Percentiles rank a stretch among this genome's conserved stretches.
Conservation (phyloP, 2,329 filamentous ascomycete genomes). For the Tympanopsis confertula region DNA sequence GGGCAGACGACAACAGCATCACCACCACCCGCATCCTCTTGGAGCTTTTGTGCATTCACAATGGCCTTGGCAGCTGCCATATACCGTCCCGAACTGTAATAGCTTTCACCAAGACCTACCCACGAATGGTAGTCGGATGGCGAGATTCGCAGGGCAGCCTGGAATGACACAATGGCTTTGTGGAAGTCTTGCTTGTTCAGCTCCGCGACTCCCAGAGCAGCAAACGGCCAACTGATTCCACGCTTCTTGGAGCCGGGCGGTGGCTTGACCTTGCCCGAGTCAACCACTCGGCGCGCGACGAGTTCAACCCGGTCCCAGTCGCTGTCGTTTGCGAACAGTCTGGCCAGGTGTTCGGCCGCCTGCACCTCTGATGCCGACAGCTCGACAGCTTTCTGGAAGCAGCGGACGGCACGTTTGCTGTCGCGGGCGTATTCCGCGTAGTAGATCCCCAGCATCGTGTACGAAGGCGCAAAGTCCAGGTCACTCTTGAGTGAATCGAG, state of each 20-base stretch:
- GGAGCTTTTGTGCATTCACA: constrained; percentile 68
- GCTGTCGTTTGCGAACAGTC: constrained; percentile 73
- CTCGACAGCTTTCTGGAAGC: constrained; percentile 93
- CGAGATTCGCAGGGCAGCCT: constrained; percentile 72
- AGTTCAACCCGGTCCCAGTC: constrained; percentile 97
- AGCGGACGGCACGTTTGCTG: constrained; percentile 73
- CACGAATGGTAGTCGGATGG: constrained; percentile 89
- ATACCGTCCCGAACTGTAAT: constrained; percentile 84
- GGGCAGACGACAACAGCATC: constrained; percentile 41
- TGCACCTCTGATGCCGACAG: constrained; percentile 75
- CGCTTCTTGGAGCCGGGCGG: constrained; percentile 87
- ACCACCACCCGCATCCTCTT: constrained; percentile 38
- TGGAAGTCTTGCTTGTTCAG: constrained; percentile 86
- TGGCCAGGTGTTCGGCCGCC: constrained; percentile 77
- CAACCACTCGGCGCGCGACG: constrained; percentile 78
- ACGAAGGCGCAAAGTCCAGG: constrained; percentile 77
- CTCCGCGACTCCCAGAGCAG: constrained; percentile 84
- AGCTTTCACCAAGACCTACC: constrained; percentile 93
- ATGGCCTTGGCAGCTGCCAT: constrained; percentile 92
- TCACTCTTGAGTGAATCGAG: constrained; percentile 76
- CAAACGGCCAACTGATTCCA: constrained; percentile 90
- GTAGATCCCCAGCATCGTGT: constrained; percentile 80
- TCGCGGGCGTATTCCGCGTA: constrained; percentile 87
- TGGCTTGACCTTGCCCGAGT: constrained; percentile 85
- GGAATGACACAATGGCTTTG: constrained; percentile 82